phyloP scores from a whole-genome alignment of 225 moss, liverwort and hornwort genomes.

The Marchantia polymorpha region DNA sequence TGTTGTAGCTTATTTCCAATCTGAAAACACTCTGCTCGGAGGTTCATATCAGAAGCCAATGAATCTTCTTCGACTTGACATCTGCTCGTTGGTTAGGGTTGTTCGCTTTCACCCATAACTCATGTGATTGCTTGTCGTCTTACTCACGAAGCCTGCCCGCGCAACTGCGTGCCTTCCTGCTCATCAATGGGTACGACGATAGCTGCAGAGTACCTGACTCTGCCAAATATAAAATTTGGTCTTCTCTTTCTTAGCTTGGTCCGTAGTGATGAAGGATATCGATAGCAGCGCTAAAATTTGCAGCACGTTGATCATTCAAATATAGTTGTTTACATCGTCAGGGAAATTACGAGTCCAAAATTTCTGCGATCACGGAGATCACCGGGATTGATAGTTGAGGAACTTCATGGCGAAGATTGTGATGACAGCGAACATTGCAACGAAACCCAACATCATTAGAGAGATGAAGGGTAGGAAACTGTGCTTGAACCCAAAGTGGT shows the following conservation, averaged over 20 bases:
- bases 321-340: neutral
- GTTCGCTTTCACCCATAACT: neutral
- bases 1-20: neutral
- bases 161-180: neutral
- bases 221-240: neutral
- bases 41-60: neutral
- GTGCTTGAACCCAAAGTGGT: slow-evolving; percentile 27
- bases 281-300: neutral
- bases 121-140: neutral
- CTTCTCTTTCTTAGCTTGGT: neutral
- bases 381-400: slow-evolving; percentile 39
- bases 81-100: neutral
- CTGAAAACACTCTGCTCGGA: neutral
- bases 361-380: neutral
- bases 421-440: slow-evolving; percentile 21
- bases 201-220: neutral
- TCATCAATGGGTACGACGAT: neutral
- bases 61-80: neutral
- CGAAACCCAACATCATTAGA: slow-evolving; percentile 28
- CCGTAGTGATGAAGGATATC: neutral
- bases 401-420: slow-evolving; percentile 34
- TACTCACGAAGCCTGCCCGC: neutral
- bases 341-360: neutral
- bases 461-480: slow-evolving; percentile 25
- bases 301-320: neutral